A percentile compares a stretch with the other conserved stretches of the same genome.
phyloP scores from a whole-genome alignment of 805 yeast genomes.

The Zygotorulaspora danielsina region DNA sequence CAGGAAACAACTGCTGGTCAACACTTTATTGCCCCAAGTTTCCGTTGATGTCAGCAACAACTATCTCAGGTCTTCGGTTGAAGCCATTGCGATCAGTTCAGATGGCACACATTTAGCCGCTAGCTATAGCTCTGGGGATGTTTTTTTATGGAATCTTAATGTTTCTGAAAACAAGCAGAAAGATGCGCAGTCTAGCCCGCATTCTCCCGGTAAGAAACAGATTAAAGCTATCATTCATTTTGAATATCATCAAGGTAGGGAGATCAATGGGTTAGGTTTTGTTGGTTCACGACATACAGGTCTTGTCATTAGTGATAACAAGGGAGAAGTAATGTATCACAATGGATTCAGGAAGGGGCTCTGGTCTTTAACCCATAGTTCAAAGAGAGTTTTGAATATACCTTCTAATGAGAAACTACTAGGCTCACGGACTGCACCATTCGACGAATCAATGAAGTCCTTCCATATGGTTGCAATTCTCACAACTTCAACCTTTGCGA shows the following conservation, averaged over 20 bases:
- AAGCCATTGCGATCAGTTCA: slow-evolving; percentile 53
- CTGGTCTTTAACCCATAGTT: slow-evolving; percentile 26
- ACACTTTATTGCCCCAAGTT: slow-evolving; percentile 31
- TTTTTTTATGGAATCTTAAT: slow-evolving; percentile 63
- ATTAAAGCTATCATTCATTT: slow-evolving; percentile 30
- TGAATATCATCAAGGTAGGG: slow-evolving; percentile 33
- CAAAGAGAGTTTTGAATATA: slow-evolving; percentile 17
- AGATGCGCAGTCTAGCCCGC: slow-evolving; percentile 22
- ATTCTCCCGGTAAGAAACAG: slow-evolving; percentile 7
- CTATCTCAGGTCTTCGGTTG: slow-evolving; percentile 43
- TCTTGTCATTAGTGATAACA: slow-evolving; percentile 49
- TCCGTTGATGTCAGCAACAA: slow-evolving; percentile 3
- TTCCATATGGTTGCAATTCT: slow-evolving; percentile 25
- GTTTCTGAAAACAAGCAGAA: slow-evolving; percentile 21
- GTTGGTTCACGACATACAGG: slow-evolving; percentile 52
- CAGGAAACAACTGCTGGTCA: slow-evolving; percentile 55
- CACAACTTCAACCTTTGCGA: slow-evolving; percentile 20
- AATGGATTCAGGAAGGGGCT: slow-evolving; percentile 49
- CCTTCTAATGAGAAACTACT: slow-evolving; percentile 16
- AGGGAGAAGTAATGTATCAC: slow-evolving; percentile 61
- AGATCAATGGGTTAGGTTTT: slow-evolving; percentile 45
- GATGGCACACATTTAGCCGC: slow-evolving; percentile 69
- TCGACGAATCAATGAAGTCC: not conserved
- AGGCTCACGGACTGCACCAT: slow-evolving; percentile 14
- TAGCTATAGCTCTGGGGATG: slow-evolving; percentile 62